Percentiles rank a stretch among this genome's conserved stretches.
Evolutionary conservation across 2,329 filamentous ascomycete species (phyloP).

Genomic region (Sarocladium strictum): DNA sequence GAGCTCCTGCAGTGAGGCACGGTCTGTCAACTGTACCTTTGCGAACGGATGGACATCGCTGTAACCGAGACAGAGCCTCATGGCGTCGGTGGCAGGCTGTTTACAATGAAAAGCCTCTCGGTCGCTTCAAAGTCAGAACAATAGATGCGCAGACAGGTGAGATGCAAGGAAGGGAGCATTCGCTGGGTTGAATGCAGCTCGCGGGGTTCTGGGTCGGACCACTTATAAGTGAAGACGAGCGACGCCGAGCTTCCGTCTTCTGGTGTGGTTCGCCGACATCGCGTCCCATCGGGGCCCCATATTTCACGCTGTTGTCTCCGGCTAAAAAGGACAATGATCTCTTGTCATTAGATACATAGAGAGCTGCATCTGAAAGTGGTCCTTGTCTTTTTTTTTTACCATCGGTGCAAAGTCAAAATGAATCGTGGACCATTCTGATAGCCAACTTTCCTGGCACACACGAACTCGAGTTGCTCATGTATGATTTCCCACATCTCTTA

Average conservation of each 20-base stretch:
- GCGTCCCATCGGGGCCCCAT: not conserved
- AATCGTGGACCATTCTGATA: not conserved
- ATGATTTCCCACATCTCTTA: too few relatives aligned
- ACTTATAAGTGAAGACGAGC: not conserved
- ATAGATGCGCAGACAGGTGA: not conserved
- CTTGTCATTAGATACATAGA: too few relatives aligned
- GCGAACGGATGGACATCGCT: constrained; percentile 49
- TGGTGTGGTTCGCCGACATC: not conserved
- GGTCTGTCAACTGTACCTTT: constrained; percentile 41
- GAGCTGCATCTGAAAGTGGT: not conserved
- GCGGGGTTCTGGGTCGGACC: not conserved
- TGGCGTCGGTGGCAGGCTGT: not conserved
- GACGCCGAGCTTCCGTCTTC: not conserved
- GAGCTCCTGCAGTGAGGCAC: constrained; percentile 53
- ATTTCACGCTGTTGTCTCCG: not conserved
- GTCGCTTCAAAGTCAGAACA: too few relatives aligned
- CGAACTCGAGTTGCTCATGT: too few relatives aligned
- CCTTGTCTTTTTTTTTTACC: too few relatives aligned
- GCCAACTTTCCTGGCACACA: too few relatives aligned
- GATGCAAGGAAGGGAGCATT: not conserved
- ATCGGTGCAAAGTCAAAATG: not conserved
- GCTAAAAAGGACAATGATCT: not conserved
- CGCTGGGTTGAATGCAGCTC: not conserved
- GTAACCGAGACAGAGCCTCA: constrained; percentile 39
- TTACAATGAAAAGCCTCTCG: too few relatives aligned